Evolutionary conservation across 1,284 basidiomycete genomes (phyloP).

Genomic region (Cystobasidium pallidum): DNA sequence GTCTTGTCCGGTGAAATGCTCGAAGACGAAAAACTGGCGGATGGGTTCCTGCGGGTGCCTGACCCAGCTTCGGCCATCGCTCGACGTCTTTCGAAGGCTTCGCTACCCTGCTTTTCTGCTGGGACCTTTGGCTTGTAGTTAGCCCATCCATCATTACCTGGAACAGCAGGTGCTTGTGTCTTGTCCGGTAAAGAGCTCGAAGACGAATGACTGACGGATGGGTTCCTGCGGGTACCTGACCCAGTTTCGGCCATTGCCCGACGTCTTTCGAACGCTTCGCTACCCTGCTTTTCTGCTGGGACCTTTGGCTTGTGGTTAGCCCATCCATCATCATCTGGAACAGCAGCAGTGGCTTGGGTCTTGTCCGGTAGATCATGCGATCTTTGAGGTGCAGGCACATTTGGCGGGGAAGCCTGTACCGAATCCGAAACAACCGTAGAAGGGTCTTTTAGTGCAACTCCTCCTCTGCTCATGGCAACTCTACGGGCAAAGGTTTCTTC

Average conservation of each 20-base stretch:
- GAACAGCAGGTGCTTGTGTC: no score
- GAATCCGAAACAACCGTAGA: background rate
- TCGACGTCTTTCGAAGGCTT: slow-evolving; percentile 5
- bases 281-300: background rate
- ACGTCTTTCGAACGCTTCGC: slow-evolving; percentile 4
- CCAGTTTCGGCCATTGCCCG: background rate
- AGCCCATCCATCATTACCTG: no score
- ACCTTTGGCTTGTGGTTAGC: background rate
- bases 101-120: background rate
- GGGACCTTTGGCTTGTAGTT: background rate
- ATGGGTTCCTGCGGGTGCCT: background rate
- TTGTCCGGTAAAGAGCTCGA: no score
- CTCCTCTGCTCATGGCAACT: slow-evolving; percentile 2
- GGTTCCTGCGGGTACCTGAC: background rate
- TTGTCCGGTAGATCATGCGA: background rate
- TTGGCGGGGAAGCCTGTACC: background rate
- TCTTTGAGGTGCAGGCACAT: background rate
- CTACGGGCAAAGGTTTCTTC: background rate
- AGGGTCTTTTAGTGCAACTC: background rate
- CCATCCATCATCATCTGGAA: background rate
- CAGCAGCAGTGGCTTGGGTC: background rate
- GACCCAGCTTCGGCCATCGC: background rate
- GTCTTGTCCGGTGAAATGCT: no score
- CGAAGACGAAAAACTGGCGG: background rate
- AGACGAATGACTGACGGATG: background rate